These are phyloP conservation scores for Triticum timopheevii DNA, from an alignment of 176 grass and related monocot species.

Conservation along the genomic window DNA sequence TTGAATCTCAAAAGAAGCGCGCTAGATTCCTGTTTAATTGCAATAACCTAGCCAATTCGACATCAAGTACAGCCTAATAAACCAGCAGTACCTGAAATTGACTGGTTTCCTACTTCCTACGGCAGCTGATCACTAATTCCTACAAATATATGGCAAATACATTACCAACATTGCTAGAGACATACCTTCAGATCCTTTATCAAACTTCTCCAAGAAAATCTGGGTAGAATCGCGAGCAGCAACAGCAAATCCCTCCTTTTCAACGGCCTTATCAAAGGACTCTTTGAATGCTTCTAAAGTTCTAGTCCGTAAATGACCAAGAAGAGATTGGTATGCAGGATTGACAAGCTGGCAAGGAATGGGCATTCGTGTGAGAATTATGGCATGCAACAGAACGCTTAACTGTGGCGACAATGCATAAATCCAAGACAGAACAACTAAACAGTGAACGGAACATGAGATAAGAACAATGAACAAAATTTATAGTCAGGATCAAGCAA, in stretches of 20 bases:
- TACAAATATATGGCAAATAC: slow-evolving; percentile 1
- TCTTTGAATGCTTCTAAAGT: slow-evolving; percentile 80
- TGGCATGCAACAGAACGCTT: neutral
- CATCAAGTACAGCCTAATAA: slow-evolving; percentile 7
- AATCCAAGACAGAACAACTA: slow-evolving; percentile 17
- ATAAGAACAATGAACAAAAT: neutral
- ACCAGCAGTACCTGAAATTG: neutral
- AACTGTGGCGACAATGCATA: slow-evolving; percentile 23
- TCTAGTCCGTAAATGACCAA: slow-evolving; percentile 78
- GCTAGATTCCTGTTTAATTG: neutral
- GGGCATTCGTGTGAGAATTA: slow-evolving; percentile 16
- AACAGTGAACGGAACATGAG: slow-evolving; percentile 1
- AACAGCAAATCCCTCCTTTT: slow-evolving; percentile 77
- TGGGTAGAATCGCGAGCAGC: slow-evolving; percentile 58
- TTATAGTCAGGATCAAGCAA: neutral
- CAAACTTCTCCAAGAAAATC: slow-evolving; percentile 74
- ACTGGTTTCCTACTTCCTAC: slow-evolving; percentile 15
- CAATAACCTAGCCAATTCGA: neutral
- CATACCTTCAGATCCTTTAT: slow-evolving; percentile 90
- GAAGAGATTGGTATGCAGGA: slow-evolving; percentile 85
- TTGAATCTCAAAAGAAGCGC: neutral
- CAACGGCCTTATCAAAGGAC: slow-evolving; percentile 74
- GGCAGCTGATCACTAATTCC: neutral
- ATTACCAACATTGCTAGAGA: slow-evolving; percentile 9
- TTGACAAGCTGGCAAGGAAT: slow-evolving; percentile 65